These are phyloP conservation scores for Spergularia azorica DNA, from an alignment of 179 eudicot genomes.

Conservation along the genomic window DNA sequence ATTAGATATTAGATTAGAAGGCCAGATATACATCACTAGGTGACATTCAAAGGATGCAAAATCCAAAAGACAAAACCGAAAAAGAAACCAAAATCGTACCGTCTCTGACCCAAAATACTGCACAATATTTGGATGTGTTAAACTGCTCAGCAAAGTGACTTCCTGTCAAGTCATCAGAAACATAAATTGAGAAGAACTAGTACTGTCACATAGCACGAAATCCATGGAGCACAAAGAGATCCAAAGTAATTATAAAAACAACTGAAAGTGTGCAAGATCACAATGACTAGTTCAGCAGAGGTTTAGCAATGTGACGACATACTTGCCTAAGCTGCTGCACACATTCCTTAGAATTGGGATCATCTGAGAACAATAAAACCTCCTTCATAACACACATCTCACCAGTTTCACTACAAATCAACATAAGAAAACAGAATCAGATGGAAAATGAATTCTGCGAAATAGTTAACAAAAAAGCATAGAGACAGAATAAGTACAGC, in stretches of 20 bases:
- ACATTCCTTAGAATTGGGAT: conserved; percentile 95
- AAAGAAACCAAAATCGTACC: conserved; percentile 37
- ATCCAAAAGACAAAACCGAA: background rate
- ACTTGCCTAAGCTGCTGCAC: conserved; percentile 92
- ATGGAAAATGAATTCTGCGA: background rate
- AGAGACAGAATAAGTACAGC: background rate
- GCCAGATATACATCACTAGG: background rate
- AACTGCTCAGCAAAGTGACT: conserved; percentile 63
- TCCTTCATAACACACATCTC: conserved; percentile 99
- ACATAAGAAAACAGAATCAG: conserved; percentile 7
- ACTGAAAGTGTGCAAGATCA: background rate
- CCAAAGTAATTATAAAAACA: background rate
- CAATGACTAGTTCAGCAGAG: conserved; percentile 7
- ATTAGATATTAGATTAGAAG: too few species aligned
- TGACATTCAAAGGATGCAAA: background rate
- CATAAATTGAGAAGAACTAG: conserved; percentile 4
- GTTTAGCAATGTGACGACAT: conserved; percentile 2
- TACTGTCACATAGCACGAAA: conserved; percentile 7
- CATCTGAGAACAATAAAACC: conserved; percentile 89
- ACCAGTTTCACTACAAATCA: conserved; percentile 67
- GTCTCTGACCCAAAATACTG: conserved; percentile 81
- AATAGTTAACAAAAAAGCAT: background rate
- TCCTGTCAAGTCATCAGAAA: conserved; percentile 47
- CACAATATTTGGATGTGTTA: conserved; percentile 84
- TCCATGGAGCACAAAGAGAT: background rate